Conservation (phyloP, 139 green algal species). For the Tetradesmus obliquus region DNA sequence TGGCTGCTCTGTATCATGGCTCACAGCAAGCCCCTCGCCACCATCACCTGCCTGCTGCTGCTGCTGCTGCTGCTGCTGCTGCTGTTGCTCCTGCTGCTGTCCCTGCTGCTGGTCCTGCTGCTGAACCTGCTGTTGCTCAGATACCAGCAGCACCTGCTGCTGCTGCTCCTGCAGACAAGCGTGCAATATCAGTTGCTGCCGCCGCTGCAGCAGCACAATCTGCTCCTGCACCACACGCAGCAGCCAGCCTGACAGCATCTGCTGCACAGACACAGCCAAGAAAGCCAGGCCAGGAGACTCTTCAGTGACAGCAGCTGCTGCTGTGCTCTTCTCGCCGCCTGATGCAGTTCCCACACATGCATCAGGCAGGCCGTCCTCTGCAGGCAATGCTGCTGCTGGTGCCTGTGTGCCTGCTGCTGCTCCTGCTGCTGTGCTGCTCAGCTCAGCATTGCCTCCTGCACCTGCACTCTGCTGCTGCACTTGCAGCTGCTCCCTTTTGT, state of each 20-base stretch:
- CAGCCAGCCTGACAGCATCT: neutral
- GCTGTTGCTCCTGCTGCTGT: neutral
- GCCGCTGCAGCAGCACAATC: neutral
- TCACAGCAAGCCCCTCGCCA: neutral
- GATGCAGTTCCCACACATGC: neutral
- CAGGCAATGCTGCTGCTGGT: neutral
- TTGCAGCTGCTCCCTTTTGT: neutral
- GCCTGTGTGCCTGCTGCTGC: constrained; percentile 5
- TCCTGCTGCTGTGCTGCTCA: neutral
- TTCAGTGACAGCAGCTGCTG: neutral
- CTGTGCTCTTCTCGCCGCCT: neutral
- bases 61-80: constrained; percentile 1
- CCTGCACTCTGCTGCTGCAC: constrained; percentile 34
- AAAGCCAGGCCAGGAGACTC: neutral
- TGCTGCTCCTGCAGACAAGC: neutral
- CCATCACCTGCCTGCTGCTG: neutral
- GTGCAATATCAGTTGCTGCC: constrained; percentile 5
- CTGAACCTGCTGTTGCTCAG: neutral
- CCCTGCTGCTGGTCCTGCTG: neutral
- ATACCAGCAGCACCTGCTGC: neutral
- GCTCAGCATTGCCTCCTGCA: neutral
- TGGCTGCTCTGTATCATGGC: neutral
- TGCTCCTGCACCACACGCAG: neutral
- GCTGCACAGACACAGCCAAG: neutral
- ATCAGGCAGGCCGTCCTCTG: neutral